Conservation (phyloP, 441 rosid species). For the Gossypium davidsonii region DNA sequence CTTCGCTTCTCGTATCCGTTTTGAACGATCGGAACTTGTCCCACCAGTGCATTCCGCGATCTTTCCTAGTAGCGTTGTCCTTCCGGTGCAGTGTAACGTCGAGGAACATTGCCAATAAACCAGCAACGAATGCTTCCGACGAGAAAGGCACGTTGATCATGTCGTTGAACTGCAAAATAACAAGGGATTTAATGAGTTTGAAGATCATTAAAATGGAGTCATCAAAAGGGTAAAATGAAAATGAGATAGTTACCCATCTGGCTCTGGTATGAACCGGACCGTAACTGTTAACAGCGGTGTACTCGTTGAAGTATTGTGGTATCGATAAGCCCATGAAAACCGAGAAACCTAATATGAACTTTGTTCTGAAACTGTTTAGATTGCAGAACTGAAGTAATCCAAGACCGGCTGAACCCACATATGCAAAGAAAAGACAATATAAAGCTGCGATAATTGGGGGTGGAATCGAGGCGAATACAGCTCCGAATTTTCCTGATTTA, state of each 20-base stretch:
- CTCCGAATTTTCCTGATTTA: conserved; percentile 82
- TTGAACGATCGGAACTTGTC: conserved; percentile 51
- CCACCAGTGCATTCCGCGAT: conserved; percentile 72
- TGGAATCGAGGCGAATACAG: conserved; percentile 95
- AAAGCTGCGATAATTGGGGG: conserved; percentile 78
- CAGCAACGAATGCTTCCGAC: conserved; percentile 81
- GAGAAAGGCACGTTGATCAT: conserved; percentile 86
- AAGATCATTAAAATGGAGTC: neutral
- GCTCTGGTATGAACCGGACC: conserved; percentile 87
- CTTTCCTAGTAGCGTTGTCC: conserved; percentile 57
- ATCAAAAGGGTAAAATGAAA: neutral
- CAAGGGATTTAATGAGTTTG: neutral
- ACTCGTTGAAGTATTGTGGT: conserved; percentile 92
- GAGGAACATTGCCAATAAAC: conserved; percentile 55
- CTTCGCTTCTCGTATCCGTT: conserved; percentile 55
- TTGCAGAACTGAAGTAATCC: conserved; percentile 90
- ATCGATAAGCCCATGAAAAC: conserved; percentile 84
- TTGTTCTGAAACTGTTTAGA: conserved; percentile 75
- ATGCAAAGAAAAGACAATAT: conserved; percentile 85
- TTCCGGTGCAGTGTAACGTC: conserved; percentile 58
- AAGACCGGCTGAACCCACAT: conserved; percentile 87
- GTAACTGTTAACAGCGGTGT: conserved; percentile 65
- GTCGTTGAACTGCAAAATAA: conserved; percentile 69
- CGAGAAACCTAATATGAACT: conserved; percentile 73
- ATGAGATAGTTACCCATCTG: conserved; percentile 61